Conservation (phyloP, 345 rosid species). For the Chamaenerion angustifolium region DNA sequence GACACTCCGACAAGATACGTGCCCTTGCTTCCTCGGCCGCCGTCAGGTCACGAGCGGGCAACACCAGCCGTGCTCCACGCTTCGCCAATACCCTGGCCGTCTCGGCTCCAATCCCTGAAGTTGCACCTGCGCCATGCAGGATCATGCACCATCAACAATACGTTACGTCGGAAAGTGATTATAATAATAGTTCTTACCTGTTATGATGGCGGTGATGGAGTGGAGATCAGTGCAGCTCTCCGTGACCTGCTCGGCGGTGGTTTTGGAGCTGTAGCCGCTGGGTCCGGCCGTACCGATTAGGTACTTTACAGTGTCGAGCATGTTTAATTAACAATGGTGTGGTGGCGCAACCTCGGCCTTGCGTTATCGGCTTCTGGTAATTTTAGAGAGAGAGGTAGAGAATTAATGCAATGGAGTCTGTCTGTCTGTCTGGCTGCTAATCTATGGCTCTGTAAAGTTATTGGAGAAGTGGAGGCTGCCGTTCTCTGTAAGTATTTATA, state of each 20-base stretch:
- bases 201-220: slow-evolving; percentile 24
- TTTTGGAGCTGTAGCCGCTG: slow-evolving; percentile 71
- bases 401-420: too few relatives aligned
- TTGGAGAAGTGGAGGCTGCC: too few relatives aligned
- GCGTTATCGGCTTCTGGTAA: too few relatives aligned
- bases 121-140: slow-evolving; percentile 38
- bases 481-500: too few relatives aligned
- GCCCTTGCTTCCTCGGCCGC: slow-evolving; percentile 48
- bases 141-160: too few relatives aligned
- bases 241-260: slow-evolving; percentile 72
- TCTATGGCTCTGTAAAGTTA: too few relatives aligned
- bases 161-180: too few relatives aligned
- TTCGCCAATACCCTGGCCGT: slow-evolving; percentile 74
- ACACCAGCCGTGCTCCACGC: slow-evolving; percentile 65
- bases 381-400: too few relatives aligned
- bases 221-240: slow-evolving; percentile 9
- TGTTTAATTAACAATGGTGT: too few relatives aligned
- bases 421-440: too few relatives aligned
- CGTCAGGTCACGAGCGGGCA: slow-evolving; percentile 73
- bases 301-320: slow-evolving; percentile 63
- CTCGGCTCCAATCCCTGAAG: slow-evolving; percentile 89
- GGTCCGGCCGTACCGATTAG: slow-evolving; percentile 77
- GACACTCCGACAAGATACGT: slow-evolving; percentile 35
- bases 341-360: too few relatives aligned
- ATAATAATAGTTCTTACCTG: too few relatives aligned